A percentile compares a stretch with the other conserved stretches of the same genome.
These are phyloP conservation scores for Cercospora sp. DNA, from an alignment of 2,329 filamentous ascomycete species.

Conservation along the genomic window DNA sequence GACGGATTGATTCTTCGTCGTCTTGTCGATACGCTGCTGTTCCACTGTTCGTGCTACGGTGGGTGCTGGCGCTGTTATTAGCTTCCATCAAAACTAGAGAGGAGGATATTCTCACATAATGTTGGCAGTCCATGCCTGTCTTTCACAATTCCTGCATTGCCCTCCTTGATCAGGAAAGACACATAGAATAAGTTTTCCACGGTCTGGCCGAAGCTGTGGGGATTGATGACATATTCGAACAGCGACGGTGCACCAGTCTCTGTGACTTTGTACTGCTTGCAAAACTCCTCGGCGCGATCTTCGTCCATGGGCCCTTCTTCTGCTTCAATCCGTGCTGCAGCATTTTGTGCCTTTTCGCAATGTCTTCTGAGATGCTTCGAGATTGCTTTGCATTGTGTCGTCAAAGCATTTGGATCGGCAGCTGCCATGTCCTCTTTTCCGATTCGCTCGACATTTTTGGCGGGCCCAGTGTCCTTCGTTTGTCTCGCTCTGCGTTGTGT, in stretches of 20 bases:
- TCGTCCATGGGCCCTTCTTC: slow-evolving; percentile 40
- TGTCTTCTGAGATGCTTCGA: slow-evolving; percentile 57
- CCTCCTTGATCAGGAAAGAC: slow-evolving; percentile 89
- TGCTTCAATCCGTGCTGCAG: slow-evolving; percentile 32
- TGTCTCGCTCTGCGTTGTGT: slow-evolving; percentile 71
- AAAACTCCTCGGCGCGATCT: slow-evolving; percentile 49
- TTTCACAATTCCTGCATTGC: slow-evolving; percentile 69
- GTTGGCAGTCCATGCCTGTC: slow-evolving; percentile 76
- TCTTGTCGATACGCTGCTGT: slow-evolving; percentile 59
- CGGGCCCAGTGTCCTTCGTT: slow-evolving; percentile 66
- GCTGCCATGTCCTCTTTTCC: slow-evolving; percentile 71
- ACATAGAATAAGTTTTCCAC: slow-evolving; percentile 97
- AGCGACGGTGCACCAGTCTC: slow-evolving; percentile 71
- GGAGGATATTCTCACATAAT: slow-evolving; percentile 61
- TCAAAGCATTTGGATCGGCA: slow-evolving; percentile 76
- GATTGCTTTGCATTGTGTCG: slow-evolving; percentile 75
- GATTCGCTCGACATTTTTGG: slow-evolving; percentile 73
- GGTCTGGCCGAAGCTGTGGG: slow-evolving; percentile 85
- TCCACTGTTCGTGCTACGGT: slow-evolving; percentile 51
- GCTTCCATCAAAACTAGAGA: slow-evolving; percentile 21
- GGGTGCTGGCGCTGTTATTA: slow-evolving; percentile 39
- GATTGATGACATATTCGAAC: slow-evolving; percentile 87
- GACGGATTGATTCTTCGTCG: slow-evolving; percentile 69
- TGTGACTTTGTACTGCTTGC: slow-evolving; percentile 66
- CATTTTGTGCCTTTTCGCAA: slow-evolving; percentile 36